Conservation (phyloP, 345 rosid genomes). For the Eucalyptus brandiana region DNA sequence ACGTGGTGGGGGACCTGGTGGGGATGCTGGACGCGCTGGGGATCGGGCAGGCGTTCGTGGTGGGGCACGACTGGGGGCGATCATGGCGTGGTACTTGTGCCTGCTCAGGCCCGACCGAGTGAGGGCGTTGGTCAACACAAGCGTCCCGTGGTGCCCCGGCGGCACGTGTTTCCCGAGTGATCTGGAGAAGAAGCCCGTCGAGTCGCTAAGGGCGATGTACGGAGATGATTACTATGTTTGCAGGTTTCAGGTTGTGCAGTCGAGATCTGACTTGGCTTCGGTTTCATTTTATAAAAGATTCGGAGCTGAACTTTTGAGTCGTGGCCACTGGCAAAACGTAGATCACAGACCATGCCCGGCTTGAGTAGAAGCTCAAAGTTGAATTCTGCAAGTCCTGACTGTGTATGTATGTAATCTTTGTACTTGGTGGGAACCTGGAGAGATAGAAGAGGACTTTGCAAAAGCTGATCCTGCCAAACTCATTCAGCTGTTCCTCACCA, state of each 20-base stretch:
- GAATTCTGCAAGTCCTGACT: neutral
- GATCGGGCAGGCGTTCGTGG: slow-evolving; percentile 41
- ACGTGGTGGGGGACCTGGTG: slow-evolving; percentile 16
- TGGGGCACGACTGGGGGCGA: slow-evolving; percentile 79
- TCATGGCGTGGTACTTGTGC: slow-evolving; percentile 50
- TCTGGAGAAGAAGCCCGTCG: slow-evolving; percentile 29
- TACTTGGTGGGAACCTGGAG: slow-evolving; percentile 40
- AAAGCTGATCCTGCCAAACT: slow-evolving; percentile 31
- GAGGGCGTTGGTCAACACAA: slow-evolving; percentile 56
- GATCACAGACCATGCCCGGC: neutral
- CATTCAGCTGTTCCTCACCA: slow-evolving; percentile 17
- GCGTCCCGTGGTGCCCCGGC: slow-evolving; percentile 20
- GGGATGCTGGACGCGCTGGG: slow-evolving; percentile 17
- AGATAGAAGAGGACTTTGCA: slow-evolving; percentile 57
- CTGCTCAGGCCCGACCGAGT: slow-evolving; percentile 56
- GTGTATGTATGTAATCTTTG: neutral
- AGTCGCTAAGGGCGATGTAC: slow-evolving; percentile 19
- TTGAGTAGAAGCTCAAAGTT: neutral
- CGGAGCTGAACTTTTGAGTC: neutral
- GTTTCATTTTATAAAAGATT: neutral
- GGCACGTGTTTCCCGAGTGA: slow-evolving; percentile 12
- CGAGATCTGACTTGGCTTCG: neutral
- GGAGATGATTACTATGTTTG: slow-evolving; percentile 66
- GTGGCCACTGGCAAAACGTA: neutral
- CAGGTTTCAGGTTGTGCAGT: slow-evolving; percentile 60